These are phyloP conservation scores for Triangularia setosa DNA, from an alignment of 2,329 filamentous ascomycete genomes.

Conservation along the genomic window DNA sequence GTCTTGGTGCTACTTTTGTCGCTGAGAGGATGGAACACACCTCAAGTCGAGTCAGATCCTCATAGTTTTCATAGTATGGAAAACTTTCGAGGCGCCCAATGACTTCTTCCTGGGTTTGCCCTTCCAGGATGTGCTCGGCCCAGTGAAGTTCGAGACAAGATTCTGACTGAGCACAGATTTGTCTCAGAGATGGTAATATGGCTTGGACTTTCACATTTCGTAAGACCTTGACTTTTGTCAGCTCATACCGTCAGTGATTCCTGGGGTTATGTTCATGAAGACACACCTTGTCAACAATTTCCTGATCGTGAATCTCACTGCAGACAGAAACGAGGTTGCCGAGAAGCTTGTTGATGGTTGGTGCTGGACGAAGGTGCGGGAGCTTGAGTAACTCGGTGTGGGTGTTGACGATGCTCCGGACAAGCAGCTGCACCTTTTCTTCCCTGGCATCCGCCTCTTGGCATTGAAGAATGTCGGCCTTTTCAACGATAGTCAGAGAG, in stretches of 20 bases:
- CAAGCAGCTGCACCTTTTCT: constrained; percentile 13
- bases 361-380: constrained; percentile 15
- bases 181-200: constrained; percentile 36
- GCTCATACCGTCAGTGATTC: background rate
- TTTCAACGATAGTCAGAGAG: constrained; percentile 23
- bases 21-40: constrained; percentile 38
- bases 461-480: constrained; percentile 17
- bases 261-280: background rate
- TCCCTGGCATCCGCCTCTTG: constrained; percentile 12
- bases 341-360: constrained; percentile 21
- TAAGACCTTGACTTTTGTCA: constrained; percentile 31
- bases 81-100: constrained; percentile 35
- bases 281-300: constrained; percentile 20
- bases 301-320: constrained; percentile 22
- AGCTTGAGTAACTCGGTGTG: constrained; percentile 21
- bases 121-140: constrained; percentile 34
- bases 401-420: constrained; percentile 18
- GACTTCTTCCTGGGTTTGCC: constrained; percentile 17
- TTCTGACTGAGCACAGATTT: constrained; percentile 43
- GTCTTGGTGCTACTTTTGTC: constrained; percentile 27
- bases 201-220: constrained; percentile 29
- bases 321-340: constrained; percentile 24
- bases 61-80: constrained; percentile 48
- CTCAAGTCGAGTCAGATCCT: constrained; percentile 45
- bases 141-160: constrained; percentile 43